Evolutionary conservation across 2,329 filamentous ascomycete species (phyloP).

Genomic region (Phoma herbarum): DNA sequence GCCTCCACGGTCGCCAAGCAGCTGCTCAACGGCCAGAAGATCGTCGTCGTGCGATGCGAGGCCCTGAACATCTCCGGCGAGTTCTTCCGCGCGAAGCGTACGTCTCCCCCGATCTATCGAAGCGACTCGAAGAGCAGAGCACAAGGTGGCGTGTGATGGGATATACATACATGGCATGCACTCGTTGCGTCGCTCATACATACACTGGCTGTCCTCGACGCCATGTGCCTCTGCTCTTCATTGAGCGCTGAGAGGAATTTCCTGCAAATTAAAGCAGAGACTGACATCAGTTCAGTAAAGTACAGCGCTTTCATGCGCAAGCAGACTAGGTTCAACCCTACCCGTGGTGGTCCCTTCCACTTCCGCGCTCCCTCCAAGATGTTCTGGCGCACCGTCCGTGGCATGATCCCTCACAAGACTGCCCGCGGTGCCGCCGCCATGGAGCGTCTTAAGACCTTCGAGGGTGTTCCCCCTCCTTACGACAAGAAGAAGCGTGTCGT

Average conservation of each 20-base stretch:
- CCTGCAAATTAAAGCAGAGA: conserved; percentile 36
- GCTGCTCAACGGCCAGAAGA: conserved; percentile 98
- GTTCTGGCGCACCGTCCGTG: conserved; percentile 99
- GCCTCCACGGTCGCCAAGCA: conserved; percentile 99
- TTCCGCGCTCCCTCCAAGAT: conserved; percentile 99
- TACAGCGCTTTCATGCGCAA: conserved; percentile 99
- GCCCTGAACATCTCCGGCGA: conserved; percentile 99
- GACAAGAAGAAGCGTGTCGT: conserved; percentile 99
- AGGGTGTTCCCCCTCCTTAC: conserved; percentile 98
- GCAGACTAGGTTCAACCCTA: conserved; percentile 99
- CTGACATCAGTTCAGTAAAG: conserved; percentile 77
- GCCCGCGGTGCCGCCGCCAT: conserved; percentile 94
- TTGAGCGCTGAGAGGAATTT: conserved; percentile 26
- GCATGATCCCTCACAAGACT: conserved; percentile 99
- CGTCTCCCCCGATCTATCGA: conserved; percentile 60
- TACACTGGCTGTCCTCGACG: conserved; percentile 16
- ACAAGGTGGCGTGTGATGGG: conserved; percentile 25
- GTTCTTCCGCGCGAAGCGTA: conserved; percentile 99
- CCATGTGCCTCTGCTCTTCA: conserved; percentile 23
- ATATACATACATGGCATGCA: conserved; percentile 15
- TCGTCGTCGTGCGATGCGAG: conserved; percentile 98
- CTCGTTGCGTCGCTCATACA: conserved; percentile 17
- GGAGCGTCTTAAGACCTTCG: conserved; percentile 99
- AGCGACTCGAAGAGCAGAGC: conserved; percentile 25
- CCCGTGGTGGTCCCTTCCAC: conserved; percentile 99